Conservation (phyloP, 2,329 filamentous ascomycete species). For the Fusarium tuaranense region DNA sequence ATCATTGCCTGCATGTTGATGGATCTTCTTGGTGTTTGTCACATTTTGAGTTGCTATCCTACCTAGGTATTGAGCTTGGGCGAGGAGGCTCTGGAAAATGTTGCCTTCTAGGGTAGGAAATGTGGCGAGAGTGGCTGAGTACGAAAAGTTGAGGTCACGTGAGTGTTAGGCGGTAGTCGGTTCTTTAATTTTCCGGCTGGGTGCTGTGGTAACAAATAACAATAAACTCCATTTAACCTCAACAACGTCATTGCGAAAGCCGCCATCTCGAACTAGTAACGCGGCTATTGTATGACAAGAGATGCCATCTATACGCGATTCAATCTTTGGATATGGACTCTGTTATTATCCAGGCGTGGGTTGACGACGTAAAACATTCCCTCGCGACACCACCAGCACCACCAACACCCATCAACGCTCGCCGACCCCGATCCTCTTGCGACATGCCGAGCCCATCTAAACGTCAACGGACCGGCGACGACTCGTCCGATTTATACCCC, state of each 20-base stretch:
- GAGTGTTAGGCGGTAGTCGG: neutral
- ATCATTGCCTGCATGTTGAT: too few species aligned
- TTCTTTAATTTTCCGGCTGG: neutral
- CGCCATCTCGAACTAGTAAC: too few species aligned
- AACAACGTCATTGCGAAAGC: neutral
- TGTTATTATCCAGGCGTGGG: slow-evolving; percentile 4
- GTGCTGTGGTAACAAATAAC: neutral
- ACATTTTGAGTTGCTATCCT: neutral
- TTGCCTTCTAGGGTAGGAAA: neutral
- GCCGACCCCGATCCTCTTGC: neutral
- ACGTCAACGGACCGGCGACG: neutral
- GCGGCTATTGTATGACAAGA: neutral
- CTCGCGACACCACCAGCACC: neutral
- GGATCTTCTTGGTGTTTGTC: neutral
- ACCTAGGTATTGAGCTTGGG: neutral
- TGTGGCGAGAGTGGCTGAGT: neutral
- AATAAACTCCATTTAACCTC: neutral
- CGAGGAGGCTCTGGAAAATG: neutral
- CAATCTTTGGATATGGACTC: neutral
- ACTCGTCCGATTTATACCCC: neutral
- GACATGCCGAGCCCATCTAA: neutral
- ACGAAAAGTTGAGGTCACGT: too few species aligned
- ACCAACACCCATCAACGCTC: neutral
- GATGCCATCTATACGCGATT: neutral
- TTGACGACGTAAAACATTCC: slow-evolving; percentile 5